A percentile compares a stretch with the other conserved stretches of the same genome.
These are phyloP conservation scores for Claviceps sp. DNA, from an alignment of 2,329 filamentous ascomycete species.

Conservation along the genomic window DNA sequence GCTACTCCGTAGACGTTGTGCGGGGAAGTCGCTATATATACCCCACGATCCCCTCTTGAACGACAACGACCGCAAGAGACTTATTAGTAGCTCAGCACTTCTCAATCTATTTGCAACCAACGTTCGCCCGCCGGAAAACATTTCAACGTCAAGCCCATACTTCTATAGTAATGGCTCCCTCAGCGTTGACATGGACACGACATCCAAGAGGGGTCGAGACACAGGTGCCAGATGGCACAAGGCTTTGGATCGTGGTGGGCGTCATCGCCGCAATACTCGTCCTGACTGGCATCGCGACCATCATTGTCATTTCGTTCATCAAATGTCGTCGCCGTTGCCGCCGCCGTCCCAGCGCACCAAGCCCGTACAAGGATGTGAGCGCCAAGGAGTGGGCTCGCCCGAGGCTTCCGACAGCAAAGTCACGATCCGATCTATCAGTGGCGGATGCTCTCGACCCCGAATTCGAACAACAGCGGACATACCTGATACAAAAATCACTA, in stretches of 20 bases:
- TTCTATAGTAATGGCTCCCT: neutral
- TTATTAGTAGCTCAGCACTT: too few species aligned
- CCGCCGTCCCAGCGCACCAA: neutral
- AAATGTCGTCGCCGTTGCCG: neutral
- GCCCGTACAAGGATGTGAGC: neutral
- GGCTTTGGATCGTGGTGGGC: neutral
- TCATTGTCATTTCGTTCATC: neutral
- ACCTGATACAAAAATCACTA: constrained; percentile 32
- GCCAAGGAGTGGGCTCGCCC: constrained; percentile 1
- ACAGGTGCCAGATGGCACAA: neutral
- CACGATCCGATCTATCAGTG: neutral
- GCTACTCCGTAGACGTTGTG: neutral
- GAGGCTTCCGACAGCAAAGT: neutral
- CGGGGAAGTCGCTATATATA: neutral
- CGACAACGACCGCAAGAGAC: too few species aligned
- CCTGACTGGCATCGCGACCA: neutral
- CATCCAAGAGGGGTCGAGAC: neutral
- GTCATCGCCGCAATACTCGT: neutral
- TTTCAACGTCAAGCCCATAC: neutral
- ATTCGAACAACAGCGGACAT: constrained; percentile 24
- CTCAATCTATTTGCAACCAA: too few species aligned
- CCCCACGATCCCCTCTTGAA: too few species aligned
- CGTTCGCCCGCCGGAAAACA: too few species aligned
- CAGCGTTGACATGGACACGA: neutral
- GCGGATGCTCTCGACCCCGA: constrained; percentile 10